Evolutionary conservation across 345 rosid genomes (phyloP).

Genomic region (Atalantia buxifolia): DNA sequence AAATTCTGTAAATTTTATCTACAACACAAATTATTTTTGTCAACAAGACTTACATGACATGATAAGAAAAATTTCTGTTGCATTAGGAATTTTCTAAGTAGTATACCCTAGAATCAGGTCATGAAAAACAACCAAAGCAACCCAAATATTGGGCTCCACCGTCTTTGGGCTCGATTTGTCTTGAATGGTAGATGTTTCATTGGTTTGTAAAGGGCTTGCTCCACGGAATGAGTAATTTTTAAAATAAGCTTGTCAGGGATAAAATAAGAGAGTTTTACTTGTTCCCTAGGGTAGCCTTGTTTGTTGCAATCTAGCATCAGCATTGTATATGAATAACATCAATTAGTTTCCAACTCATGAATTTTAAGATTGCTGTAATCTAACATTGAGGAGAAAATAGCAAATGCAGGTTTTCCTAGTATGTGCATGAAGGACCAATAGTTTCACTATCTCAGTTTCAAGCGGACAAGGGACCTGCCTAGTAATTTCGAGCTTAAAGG

Average conservation of each 20-base stretch:
- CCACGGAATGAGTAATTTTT: background rate
- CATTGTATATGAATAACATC: background rate
- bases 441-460: background rate
- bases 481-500: background rate
- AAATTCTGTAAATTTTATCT: background rate
- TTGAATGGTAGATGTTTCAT: background rate
- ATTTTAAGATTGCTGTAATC: background rate
- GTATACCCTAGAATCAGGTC: background rate
- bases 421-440: background rate
- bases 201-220: background rate
- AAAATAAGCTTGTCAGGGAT: background rate
- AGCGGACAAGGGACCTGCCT: background rate
- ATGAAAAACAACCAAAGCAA: background rate
- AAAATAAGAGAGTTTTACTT: background rate
- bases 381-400: constrained; percentile 5
- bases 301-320: background rate
- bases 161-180: background rate
- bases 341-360: background rate
- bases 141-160: background rate
- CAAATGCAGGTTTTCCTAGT: constrained; percentile 11
- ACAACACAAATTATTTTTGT: background rate
- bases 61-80: background rate
- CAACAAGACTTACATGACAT: background rate
- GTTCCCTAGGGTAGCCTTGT: background rate
- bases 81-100: background rate